These are phyloP conservation scores for Ceratobasidium sp. DNA, from an alignment of 1,284 basidiomycete species.

Conservation along the genomic window DNA sequence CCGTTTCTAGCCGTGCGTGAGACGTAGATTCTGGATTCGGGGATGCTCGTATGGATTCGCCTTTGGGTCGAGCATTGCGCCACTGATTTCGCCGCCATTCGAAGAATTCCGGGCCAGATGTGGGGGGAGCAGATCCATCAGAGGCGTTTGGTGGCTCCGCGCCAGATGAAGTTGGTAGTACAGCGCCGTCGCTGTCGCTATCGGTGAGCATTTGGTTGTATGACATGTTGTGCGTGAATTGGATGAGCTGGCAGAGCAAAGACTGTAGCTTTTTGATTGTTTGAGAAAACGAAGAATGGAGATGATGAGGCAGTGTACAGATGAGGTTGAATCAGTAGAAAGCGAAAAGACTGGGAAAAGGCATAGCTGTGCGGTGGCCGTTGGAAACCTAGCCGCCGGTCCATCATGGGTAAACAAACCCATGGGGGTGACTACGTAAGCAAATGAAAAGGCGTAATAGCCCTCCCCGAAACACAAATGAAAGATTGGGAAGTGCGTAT, in stretches of 20 bases:
- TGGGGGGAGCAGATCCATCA: constrained; percentile 6
- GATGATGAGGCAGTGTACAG: background rate
- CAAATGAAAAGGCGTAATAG: background rate
- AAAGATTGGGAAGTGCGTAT: too few species aligned
- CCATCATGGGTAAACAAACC: background rate
- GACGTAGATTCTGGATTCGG: constrained; percentile 19
- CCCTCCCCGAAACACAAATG: too few species aligned
- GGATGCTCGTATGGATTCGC: background rate
- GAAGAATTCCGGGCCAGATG: constrained; percentile 34
- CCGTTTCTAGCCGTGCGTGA: constrained; percentile 38
- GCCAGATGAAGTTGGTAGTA: background rate
- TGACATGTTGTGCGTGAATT: too few species aligned
- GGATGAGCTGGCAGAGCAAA: constrained; percentile 3
- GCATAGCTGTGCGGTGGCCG: constrained; percentile 4
- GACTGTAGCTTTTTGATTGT: background rate
- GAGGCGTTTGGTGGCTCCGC: background rate
- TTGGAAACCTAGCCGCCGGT: too few species aligned
- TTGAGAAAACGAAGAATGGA: constrained; percentile 10
- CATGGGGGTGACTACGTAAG: background rate
- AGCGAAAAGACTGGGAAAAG: background rate
- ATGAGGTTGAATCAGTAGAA: background rate
- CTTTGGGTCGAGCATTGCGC: constrained; percentile 12
- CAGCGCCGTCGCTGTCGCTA: constrained; percentile 17
- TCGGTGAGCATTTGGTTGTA: constrained; percentile 18
- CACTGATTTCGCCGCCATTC: constrained; percentile 29